Evolutionary conservation across 805 yeast genomes (phyloP).

Genomic region (Lipomyces kockii): DNA sequence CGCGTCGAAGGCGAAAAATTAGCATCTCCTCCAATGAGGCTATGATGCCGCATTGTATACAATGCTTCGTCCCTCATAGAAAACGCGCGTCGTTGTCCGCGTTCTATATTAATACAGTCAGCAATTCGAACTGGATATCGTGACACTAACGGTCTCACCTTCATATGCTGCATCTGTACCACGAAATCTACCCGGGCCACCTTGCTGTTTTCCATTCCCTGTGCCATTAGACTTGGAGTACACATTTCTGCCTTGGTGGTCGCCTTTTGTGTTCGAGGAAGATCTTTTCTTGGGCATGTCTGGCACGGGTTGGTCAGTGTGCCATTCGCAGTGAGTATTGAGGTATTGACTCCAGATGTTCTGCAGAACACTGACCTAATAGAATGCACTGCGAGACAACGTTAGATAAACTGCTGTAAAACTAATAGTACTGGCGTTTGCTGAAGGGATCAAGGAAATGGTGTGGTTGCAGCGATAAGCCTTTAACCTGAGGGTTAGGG

Average conservation of each 20-base stretch:
- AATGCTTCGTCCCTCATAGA: constrained; percentile 29
- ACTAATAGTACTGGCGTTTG: too few species aligned
- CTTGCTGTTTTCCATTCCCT: not conserved
- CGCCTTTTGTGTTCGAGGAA: not conserved
- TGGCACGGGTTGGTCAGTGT: not conserved
- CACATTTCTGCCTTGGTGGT: not conserved
- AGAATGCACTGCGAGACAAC: too few species aligned
- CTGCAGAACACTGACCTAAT: not conserved
- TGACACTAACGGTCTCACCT: not conserved
- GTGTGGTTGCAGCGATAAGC: too few species aligned
- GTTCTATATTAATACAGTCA: not conserved
- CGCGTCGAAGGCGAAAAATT: not conserved
- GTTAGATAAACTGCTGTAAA: too few species aligned
- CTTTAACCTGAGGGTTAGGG: too few species aligned
- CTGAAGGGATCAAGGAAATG: too few species aligned
- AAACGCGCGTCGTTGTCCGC: not conserved
- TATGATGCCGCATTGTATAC: constrained; percentile 8
- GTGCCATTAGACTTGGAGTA: not conserved
- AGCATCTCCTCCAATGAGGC: not conserved
- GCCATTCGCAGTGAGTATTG: not conserved
- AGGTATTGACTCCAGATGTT: not conserved
- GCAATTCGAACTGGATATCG: not conserved
- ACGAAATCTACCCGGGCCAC: not conserved
- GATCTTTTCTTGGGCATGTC: not conserved
- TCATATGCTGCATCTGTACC: not conserved